A percentile compares a stretch with the other conserved stretches of the same genome.
Evolutionary conservation across 2,329 filamentous ascomycete genomes (phyloP).

Genomic region (Paradendryphiella salina): DNA sequence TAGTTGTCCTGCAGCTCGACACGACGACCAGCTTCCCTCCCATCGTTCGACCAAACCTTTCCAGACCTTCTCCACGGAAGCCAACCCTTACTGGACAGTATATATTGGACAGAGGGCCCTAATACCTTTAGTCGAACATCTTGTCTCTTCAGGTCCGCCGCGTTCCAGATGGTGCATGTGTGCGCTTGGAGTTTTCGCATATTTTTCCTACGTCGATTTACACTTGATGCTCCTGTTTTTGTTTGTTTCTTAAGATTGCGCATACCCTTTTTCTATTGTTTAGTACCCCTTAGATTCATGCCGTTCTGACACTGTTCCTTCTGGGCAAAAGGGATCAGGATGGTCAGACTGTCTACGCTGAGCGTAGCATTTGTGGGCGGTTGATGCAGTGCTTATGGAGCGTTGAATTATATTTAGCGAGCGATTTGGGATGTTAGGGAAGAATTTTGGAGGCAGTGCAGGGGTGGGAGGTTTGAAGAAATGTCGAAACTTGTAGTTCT

Average conservation of each 20-base stretch:
- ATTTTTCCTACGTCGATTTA: constrained; percentile 15
- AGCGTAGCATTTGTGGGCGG: constrained; percentile 18
- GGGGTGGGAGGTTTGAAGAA: constrained; percentile 1
- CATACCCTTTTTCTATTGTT: constrained; percentile 33
- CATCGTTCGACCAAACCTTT: too few species aligned
- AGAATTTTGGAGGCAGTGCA: background rate
- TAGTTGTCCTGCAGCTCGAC: constrained; percentile 4
- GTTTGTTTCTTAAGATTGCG: constrained; percentile 24
- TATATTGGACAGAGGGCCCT: background rate
- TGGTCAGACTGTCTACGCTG: constrained; percentile 10
- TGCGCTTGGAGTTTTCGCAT: background rate
- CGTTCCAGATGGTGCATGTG: constrained; percentile 5
- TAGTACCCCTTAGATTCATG: constrained; percentile 20
- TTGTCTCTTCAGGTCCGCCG: background rate
- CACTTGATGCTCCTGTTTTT: constrained; percentile 11
- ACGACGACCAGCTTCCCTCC: background rate
- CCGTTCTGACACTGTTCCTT: constrained; percentile 13
- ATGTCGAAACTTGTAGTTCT: background rate
- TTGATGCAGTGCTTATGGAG: constrained; percentile 8
- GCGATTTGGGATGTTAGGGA: background rate
- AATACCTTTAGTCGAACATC: background rate
- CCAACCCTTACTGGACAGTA: background rate
- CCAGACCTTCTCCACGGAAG: background rate
- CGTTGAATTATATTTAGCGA: constrained; percentile 9
- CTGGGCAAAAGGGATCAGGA: constrained; percentile 5